Percentiles rank a stretch among this genome's conserved stretches.
Evolutionary conservation across 192 early-diverging fungal genomes (phyloP).

Genomic region (Gonapodya sp.): DNA sequence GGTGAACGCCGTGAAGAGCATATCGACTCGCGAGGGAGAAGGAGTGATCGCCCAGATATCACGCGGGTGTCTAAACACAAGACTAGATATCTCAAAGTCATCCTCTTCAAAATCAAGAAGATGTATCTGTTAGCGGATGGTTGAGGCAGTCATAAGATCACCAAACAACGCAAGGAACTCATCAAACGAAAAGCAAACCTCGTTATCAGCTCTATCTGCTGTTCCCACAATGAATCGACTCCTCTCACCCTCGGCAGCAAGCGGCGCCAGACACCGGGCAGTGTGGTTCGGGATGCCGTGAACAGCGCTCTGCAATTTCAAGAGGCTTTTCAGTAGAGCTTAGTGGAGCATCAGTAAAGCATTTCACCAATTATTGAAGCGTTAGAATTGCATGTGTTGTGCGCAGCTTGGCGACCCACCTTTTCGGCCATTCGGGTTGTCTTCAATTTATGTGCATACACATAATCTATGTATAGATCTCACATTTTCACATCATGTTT

Average conservation of each 20-base stretch:
- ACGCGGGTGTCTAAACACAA: constrained; percentile 49
- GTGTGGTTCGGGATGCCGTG: background rate
- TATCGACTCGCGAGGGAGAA: constrained; percentile 40
- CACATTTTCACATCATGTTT: background rate
- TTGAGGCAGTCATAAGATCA: background rate
- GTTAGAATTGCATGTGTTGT: background rate
- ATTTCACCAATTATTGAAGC: too few relatives aligned
- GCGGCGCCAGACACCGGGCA: constrained; percentile 48
- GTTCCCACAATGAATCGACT: constrained; percentile 69
- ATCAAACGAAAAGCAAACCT: constrained; percentile 24
- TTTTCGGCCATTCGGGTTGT: too few relatives aligned
- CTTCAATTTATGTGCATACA: too few relatives aligned
- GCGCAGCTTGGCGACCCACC: background rate
- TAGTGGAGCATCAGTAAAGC: too few relatives aligned
- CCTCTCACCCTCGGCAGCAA: constrained; percentile 49
- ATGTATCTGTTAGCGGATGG: constrained; percentile 37
- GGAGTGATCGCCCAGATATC: constrained; percentile 59
- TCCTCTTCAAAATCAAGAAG: constrained; percentile 72
- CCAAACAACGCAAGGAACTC: background rate
- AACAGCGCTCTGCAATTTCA: background rate
- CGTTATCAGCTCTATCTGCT: constrained; percentile 45
- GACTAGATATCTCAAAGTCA: constrained; percentile 40
- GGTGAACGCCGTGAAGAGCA: constrained; percentile 50
- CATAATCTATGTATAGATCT: background rate
- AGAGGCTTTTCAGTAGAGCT: too few relatives aligned